Evolutionary conservation across 805 yeast genomes (phyloP).

Genomic region (Candida sakaeoensis): DNA sequence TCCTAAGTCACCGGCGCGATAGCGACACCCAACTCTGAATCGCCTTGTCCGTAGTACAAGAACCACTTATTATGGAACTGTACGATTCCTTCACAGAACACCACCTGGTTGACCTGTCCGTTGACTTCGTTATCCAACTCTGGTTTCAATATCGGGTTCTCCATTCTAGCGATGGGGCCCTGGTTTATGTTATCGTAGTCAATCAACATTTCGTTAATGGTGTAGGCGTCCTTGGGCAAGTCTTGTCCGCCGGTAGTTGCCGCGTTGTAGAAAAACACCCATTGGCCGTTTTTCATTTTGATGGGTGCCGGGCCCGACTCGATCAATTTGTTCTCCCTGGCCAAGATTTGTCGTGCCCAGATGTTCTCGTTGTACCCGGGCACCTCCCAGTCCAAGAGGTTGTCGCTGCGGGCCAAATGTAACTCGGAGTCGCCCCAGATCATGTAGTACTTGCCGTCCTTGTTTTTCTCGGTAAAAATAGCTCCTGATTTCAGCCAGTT

Average conservation of each 20-base stretch:
- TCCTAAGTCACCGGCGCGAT: constrained; percentile 17
- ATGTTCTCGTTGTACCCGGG: constrained; percentile 14
- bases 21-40: constrained; percentile 40
- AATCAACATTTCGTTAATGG: constrained; percentile 37
- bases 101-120: constrained; percentile 41
- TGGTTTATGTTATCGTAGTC: constrained; percentile 32
- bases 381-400: constrained; percentile 31
- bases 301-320: constrained; percentile 44
- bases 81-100: constrained; percentile 41
- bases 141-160: constrained; percentile 33
- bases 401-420: constrained; percentile 33
- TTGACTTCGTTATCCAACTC: constrained; percentile 28
- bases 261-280: constrained; percentile 37
- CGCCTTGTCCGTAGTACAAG: constrained; percentile 42
- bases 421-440: constrained; percentile 41
- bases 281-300: constrained; percentile 31
- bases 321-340: constrained; percentile 33
- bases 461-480: constrained; percentile 27
- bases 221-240: constrained; percentile 28
- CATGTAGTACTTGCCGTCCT: constrained; percentile 38
- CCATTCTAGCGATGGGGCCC: constrained; percentile 38
- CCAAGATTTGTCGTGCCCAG: constrained; percentile 26
- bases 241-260: constrained; percentile 35
- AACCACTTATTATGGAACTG: constrained; percentile 41
- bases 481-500: constrained; percentile 44